A percentile compares a stretch with the other conserved stretches of the same genome.
Conservation (phyloP, 2,329 filamentous ascomycete species). For the Bipolaris sorokiniana region DNA sequence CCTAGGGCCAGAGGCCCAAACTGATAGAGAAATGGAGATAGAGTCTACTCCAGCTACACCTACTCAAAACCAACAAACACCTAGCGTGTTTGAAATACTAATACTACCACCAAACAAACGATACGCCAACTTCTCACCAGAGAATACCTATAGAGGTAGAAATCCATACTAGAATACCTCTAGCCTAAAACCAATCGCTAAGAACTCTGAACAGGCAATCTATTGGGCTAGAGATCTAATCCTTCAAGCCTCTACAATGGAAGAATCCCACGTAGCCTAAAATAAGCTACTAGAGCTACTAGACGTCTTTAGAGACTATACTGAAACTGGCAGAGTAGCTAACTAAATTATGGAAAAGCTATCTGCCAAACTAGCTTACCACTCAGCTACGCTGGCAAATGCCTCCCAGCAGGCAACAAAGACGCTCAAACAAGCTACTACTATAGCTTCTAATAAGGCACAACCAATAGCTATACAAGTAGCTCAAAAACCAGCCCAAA, state of each 20-base stretch:
- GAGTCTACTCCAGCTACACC: not conserved
- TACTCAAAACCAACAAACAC: not conserved
- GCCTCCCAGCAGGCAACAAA: not conserved
- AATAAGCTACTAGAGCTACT: not conserved
- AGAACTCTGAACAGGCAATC: not conserved
- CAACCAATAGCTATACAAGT: too few relatives aligned
- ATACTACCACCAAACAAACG: not conserved
- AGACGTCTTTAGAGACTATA: conserved; percentile 1
- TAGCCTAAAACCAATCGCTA: not conserved
- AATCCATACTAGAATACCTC: not conserved
- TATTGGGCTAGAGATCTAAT: not conserved
- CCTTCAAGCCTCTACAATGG: not conserved
- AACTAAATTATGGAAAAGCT: not conserved
- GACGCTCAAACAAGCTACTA: not conserved
- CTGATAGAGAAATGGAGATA: too few relatives aligned
- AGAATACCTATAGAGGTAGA: not conserved
- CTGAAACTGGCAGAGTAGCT: not conserved
- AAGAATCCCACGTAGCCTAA: not conserved
- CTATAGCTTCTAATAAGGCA: not conserved
- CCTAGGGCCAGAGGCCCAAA: too few relatives aligned
- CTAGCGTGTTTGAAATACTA: not conserved
- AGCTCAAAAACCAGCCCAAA: not conserved
- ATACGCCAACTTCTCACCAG: not conserved
- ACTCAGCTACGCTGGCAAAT: not conserved
- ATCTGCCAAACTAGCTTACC: not conserved